A percentile compares a stretch with the other conserved stretches of the same genome.
Evolutionary conservation across 2,329 filamentous ascomycete genomes (phyloP).

Genomic region (Sporothrix pseudoabietina): DNA sequence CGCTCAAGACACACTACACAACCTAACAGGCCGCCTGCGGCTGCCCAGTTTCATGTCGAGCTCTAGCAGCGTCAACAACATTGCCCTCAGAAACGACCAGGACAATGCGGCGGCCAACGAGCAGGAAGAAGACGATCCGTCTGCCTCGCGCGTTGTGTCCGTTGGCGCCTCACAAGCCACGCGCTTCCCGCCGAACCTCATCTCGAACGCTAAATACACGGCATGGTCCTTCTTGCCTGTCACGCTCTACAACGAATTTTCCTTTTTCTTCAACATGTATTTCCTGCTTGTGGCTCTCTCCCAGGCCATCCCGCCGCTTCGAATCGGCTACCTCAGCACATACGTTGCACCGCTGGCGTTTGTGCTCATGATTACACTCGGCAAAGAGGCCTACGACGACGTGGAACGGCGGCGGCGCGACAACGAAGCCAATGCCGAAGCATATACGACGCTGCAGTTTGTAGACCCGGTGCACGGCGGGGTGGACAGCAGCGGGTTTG

Average conservation of each 20-base stretch:
- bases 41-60: conserved; percentile 68
- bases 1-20: conserved; percentile 48
- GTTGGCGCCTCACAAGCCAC: conserved; percentile 74
- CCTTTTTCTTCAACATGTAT: conserved; percentile 99
- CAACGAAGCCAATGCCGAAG: conserved; percentile 90
- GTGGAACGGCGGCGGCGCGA: conserved; percentile 83
- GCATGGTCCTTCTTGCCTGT: conserved; percentile 90
- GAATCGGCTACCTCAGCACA: conserved; percentile 92
- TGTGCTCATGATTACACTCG: conserved; percentile 87
- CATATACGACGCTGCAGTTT: conserved; percentile 77
- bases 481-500: conserved; percentile 29
- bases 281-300: conserved; percentile 94
- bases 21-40: conserved; percentile 55
- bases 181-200: conserved; percentile 83
- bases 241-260: conserved; percentile 97
- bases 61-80: conserved; percentile 34
- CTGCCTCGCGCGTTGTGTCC: conserved; percentile 71
- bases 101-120: conserved; percentile 46
- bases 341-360: conserved; percentile 92
- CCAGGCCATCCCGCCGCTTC: conserved; percentile 83
- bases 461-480: conserved; percentile 52
- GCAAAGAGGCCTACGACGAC: conserved; percentile 95
- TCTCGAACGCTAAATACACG: conserved; percentile 98
- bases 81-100: conserved; percentile 46
- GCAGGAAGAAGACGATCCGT: conserved; percentile 61